Percentiles rank a stretch among this genome's conserved stretches.
Conservation (phyloP, 225 moss, liverwort and hornwort species). For the Climacium dendroides region DNA sequence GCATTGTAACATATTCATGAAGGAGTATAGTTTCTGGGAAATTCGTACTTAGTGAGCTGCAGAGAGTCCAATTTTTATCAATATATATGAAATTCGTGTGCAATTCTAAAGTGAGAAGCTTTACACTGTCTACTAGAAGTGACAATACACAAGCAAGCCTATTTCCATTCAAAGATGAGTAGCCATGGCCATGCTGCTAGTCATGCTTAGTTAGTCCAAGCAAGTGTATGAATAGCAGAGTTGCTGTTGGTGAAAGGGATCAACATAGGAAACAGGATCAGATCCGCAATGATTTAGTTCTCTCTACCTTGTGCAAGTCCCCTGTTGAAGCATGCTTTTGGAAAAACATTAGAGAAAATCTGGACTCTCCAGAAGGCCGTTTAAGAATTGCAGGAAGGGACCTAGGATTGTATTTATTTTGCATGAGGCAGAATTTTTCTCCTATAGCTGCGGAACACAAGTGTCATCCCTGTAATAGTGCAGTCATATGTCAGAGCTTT, state of each 20-base stretch:
- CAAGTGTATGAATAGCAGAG: not conserved
- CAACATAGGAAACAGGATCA: not conserved
- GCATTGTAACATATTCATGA: too few relatives aligned
- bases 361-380: too few relatives aligned
- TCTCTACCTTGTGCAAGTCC: not conserved
- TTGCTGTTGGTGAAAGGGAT: not conserved
- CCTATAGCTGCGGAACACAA: too few relatives aligned
- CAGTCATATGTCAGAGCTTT: too few relatives aligned
- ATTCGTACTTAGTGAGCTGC: not conserved
- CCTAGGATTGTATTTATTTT: too few relatives aligned
- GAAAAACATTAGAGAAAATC: too few relatives aligned
- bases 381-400: too few relatives aligned
- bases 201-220: not conserved
- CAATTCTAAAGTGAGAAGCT: too few relatives aligned
- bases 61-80: too few relatives aligned
- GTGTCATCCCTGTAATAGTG: too few relatives aligned
- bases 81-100: too few relatives aligned
- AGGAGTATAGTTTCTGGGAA: not conserved
- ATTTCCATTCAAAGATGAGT: not conserved
- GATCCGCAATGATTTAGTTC: not conserved
- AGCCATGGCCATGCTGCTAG: not conserved
- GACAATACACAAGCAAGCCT: not conserved
- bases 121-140: not conserved
- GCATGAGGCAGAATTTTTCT: too few relatives aligned
- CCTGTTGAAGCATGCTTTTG: not conserved